Base-by-base conservation (phyloP, 148 eudicot species). In the Bassia scoparia region DNA sequence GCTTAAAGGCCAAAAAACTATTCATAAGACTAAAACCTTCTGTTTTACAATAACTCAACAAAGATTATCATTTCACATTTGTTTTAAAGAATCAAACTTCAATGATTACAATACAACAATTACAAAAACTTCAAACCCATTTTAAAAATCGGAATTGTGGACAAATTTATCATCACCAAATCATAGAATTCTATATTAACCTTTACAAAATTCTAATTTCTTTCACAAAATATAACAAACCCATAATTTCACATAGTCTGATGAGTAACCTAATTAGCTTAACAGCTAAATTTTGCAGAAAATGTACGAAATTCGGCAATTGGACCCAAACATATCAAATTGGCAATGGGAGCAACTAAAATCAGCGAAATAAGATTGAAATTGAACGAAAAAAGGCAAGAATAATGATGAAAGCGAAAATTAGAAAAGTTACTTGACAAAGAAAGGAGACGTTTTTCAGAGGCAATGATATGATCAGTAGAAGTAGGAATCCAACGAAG, bases 391-490 rank as follows among this genome's bases (percentile, higher is more conserved):
- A 5, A 60, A 58, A 56, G 55, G 24, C n/a, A 4, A 61, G 60
- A 30, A 37, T 33, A 7, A 10, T 50, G 16, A 67, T 41, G 29
- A 33, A 63, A 48, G 49, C 16, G 26, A 55, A 64, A 37, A 41
- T 37, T 44, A 55, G 53, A 67, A 74, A 50, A 33, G 27, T 6
- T 84, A 93, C 99, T 81, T 95, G 83, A 95, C 84, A 89, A 54
- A 43, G 97, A 89, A 48, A 95, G 97, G n/a, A 95, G 96, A 71
- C 96, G 96, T 73, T 87, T 88, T 66, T 90, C 92, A 54, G 96
- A 85, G 56, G 87, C 92, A 75, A 90, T 88, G 84, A 88, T 86
- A 48, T 85, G 96, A 46, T 90, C 89, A 64, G 96, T 84, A 65
- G 96, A 90, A 65, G 90, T 85, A 53, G 96, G 96, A 56, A 85